Evolutionary conservation across 1,284 basidiomycete species (phyloP), one percentile per base, ranked within the genome.

Genomic region (Hymenochaete sp.): DNA sequence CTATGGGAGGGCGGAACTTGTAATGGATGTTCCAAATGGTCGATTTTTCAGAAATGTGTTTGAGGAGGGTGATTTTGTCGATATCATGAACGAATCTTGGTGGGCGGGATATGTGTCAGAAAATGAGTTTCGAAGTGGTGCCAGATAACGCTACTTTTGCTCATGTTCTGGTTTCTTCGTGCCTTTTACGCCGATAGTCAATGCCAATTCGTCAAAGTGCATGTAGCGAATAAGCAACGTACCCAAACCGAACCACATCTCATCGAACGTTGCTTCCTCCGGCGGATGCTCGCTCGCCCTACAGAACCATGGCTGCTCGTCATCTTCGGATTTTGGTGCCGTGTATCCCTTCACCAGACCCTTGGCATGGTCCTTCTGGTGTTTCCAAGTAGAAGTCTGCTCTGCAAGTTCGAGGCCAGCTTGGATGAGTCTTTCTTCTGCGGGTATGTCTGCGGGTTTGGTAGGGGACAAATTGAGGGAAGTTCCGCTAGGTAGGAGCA

Each of bases 11-110:
- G 0, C 74, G 66, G 59, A 87, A 82, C 4, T 70, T 79, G 61
- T 88, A 88, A 58, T 77, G 75, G 48, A 82, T 54, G 0, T 79
- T 73, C 83, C 82, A 87, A 47, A 87, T 77, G 18, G 70, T 65
- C 45, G 79, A 73, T 2, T 69, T 77, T 9, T 72, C 64, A 2
- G 82, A 82, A 32, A 85, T 60, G 26, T 70, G 67, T 57, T 80
- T 78, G 53, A 87, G 64, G 50, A 74, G 66, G 2, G 70, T 69
- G 2, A 74, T 77, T 55, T 81, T 78, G 56, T 77, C 72, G 49
- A 87, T 72, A 28, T 75, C 70, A 4, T 70, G 68, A 2, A 85
- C 73, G 57, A 72, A 87, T 56, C 84, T 86, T 8, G 14, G 8
- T 25, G 50, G 36, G 35, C 35, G 40, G n/a, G 18, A 18, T 4